These are phyloP conservation scores for Austroboletus sp. DNA, from an alignment of 1,284 basidiomycete genomes.

Conservation along the genomic window DNA sequence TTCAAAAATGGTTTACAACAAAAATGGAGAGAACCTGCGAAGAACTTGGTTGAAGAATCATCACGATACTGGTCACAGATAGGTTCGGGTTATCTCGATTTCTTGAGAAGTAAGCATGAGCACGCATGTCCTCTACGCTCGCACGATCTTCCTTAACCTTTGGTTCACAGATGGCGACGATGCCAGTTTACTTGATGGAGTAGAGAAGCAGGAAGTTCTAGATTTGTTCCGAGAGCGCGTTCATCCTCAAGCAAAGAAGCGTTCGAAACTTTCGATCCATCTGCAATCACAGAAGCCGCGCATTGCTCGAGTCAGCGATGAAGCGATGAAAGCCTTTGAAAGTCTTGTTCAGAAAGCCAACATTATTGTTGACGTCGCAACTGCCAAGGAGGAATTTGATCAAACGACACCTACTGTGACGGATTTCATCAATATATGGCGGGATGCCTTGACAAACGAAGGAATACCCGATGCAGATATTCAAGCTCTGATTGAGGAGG, in stretches of 20 bases:
- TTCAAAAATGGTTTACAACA: constrained; percentile 57
- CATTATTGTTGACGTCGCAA: constrained; percentile 48
- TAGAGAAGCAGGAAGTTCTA: constrained; percentile 78
- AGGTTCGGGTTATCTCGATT: constrained; percentile 62
- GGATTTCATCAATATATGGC: constrained; percentile 53
- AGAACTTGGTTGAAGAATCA: constrained; percentile 64
- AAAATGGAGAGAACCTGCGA: constrained; percentile 69
- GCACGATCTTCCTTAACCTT: background rate
- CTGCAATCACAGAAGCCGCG: constrained; percentile 63
- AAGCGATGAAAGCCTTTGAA: constrained; percentile 63
- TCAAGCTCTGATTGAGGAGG: constrained; percentile 44
- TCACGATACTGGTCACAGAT: constrained; percentile 66
- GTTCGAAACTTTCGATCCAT: constrained; percentile 80
- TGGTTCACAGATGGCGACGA: constrained; percentile 19
- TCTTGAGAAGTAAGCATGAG: constrained; percentile 48
- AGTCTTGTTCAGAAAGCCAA: constrained; percentile 46
- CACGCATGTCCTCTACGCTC: background rate
- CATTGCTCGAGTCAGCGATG: constrained; percentile 56
- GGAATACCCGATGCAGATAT: constrained; percentile 40
- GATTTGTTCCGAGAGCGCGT: constrained; percentile 65
- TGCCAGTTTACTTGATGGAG: constrained; percentile 23
- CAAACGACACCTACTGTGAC: constrained; percentile 42
- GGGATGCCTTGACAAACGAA: constrained; percentile 44
- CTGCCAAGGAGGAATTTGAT: constrained; percentile 41
- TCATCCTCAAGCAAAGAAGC: constrained; percentile 61